Evolutionary conservation across 1,139 yeast species (phyloP).

Genomic region (Yamadazyma dendronema): DNA sequence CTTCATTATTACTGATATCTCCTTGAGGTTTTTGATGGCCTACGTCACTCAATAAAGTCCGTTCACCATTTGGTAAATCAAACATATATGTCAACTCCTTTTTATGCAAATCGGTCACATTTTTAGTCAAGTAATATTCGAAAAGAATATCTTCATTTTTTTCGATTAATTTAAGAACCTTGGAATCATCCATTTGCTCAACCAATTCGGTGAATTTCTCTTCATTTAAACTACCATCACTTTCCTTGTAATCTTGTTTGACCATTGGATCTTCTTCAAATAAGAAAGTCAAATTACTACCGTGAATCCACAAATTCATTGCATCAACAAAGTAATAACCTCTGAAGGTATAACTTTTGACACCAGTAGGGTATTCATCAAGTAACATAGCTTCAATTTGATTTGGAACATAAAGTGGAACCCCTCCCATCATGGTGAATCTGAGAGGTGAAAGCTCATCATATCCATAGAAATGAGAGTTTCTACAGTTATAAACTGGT

Average conservation of each 20-base stretch:
- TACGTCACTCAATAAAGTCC: slow-evolving; percentile 12
- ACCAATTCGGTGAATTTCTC: slow-evolving; percentile 16
- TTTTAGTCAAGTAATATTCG: slow-evolving; percentile 29
- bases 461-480: slow-evolving; percentile 37
- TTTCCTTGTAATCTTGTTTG: slow-evolving; percentile 12
- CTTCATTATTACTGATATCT: slow-evolving; percentile 10
- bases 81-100: slow-evolving; percentile 28
- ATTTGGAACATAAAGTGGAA: slow-evolving; percentile 31
- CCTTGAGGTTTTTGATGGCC: slow-evolving; percentile 10
- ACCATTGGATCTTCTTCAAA: slow-evolving; percentile 20
- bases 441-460: slow-evolving; percentile 33
- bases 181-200: slow-evolving; percentile 23
- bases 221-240: slow-evolving; percentile 12
- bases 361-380: slow-evolving; percentile 31
- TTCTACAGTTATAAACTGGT: slow-evolving; percentile 45
- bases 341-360: slow-evolving; percentile 21
- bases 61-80: slow-evolving; percentile 20
- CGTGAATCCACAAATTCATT: slow-evolving; percentile 30
- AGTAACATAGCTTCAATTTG: slow-evolving; percentile 26
- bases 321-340: slow-evolving; percentile 31
- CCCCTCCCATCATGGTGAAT: slow-evolving; percentile 32
- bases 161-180: slow-evolving; percentile 26
- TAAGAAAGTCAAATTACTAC: slow-evolving; percentile 18
- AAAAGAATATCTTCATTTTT: slow-evolving; percentile 20
- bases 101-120: slow-evolving; percentile 31